Evolutionary conservation across 352 stramenopile genomes (phyloP), one percentile per base, ranked within the genome.

Genomic region (Phytophthora cryptogea): DNA sequence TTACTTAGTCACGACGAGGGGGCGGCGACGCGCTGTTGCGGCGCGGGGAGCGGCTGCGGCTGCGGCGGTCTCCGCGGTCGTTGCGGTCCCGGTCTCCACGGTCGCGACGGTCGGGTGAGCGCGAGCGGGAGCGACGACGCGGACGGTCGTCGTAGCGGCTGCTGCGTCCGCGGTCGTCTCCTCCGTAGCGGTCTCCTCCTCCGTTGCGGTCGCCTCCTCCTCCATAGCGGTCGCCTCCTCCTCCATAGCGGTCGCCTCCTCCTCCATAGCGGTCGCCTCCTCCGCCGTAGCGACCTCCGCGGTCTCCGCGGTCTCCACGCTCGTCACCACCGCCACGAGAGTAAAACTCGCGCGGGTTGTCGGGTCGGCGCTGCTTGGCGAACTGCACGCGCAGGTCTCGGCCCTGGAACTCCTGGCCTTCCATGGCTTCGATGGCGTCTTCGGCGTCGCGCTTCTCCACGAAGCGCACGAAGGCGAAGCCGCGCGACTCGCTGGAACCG

Each of bases 381-480:
- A 88, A 89, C 65, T 91, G 79, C 66, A 90, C 83, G 63, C 78
- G 79, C 63, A 90, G 54, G 58, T 86, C 70, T 47, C 81, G 77
- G 51, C 78, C 83, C 54, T 90, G 80, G 66, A 88, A 90, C 10
- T 89, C 77, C 61, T 86, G 74, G 41, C 74, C 76, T 47, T 93
- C 78, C 74, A 89, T 86, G 49, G 52, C 82, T 14, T 83, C 78
- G 50, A 97, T 90, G 26, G 89, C 89, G 59, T 96, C 86, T 39
- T 97, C 89, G 5, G 89, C 89, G 47, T 97, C 89, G 26, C 88
- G 80, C 68, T 93, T 91, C 63, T 95, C 76, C 59, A 94, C 56
- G 65, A 92, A 97, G 9, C 86, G 82, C 39, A 97, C 89, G 68
- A 97, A 97, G 35, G 86, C 86, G 43, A 92, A 95, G 14, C 82